phyloP scores from a whole-genome alignment of 1,284 basidiomycete species.

The Stygiomarasmius scandens region DNA sequence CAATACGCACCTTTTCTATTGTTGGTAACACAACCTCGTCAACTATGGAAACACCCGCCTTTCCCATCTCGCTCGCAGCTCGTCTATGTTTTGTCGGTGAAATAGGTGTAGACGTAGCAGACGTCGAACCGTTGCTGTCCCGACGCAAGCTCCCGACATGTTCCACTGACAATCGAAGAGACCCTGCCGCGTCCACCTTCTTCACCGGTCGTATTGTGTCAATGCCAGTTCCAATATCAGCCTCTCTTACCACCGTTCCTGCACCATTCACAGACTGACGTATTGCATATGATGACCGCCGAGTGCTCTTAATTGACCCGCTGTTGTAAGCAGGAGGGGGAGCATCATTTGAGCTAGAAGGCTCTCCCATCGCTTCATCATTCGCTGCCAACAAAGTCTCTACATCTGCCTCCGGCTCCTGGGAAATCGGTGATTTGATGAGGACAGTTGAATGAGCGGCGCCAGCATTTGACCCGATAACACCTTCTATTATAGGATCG shows the following conservation, averaged over 20 bases:
- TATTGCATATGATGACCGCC: conserved; percentile 74
- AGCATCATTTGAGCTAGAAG: conserved; percentile 39
- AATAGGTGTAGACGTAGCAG: conserved; percentile 47
- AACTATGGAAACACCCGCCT: conserved; percentile 73
- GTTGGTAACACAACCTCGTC: conserved; percentile 83
- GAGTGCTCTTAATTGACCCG: conserved; percentile 53
- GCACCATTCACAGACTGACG: conserved; percentile 63
- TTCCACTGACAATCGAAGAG: conserved; percentile 78
- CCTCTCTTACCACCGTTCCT: conserved; percentile 79
- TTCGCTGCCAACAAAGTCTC: conserved; percentile 39
- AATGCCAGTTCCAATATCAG: conserved; percentile 82
- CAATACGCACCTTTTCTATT: conserved; percentile 59
- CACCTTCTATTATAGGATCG: conserved; percentile 41
- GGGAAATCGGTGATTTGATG: conserved; percentile 48
- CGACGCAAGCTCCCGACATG: conserved; percentile 75
- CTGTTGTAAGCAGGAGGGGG: conserved; percentile 63
- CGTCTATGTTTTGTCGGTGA: conserved; percentile 53
- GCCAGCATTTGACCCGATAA: conserved; percentile 54
- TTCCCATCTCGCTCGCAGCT: conserved; percentile 56
- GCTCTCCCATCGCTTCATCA: conserved; percentile 38
- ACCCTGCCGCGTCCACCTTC: conserved; percentile 82
- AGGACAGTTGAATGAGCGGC: conserved; percentile 73
- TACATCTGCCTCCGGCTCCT: conserved; percentile 42
- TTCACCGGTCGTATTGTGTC: conserved; percentile 93
- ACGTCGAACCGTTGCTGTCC: conserved; percentile 44